Conservation (phyloP, 2,329 filamentous ascomycete species). For the Lojkania enalia region DNA sequence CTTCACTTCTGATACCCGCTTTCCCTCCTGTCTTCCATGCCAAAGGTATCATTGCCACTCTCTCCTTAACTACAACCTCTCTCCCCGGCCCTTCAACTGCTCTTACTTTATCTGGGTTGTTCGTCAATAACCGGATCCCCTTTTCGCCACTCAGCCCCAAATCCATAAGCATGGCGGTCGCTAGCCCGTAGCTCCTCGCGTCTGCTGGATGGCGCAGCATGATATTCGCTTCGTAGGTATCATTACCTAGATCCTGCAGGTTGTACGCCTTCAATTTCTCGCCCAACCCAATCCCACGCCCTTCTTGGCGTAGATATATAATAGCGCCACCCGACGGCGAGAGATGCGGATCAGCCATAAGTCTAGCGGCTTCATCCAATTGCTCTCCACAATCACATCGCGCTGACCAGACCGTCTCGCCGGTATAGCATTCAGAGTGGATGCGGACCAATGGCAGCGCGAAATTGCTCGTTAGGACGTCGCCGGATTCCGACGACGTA, state of each 20-base stretch:
- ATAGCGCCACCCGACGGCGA: conserved; percentile 79
- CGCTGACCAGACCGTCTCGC: conserved; percentile 97
- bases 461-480: conserved; percentile 22
- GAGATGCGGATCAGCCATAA: conserved; percentile 75
- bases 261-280: conserved; percentile 99
- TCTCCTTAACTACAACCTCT: conserved; percentile 83
- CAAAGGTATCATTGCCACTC: conserved; percentile 93
- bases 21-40: conserved; percentile 82
- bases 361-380: conserved; percentile 88
- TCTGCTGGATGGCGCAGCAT: conserved; percentile 90
- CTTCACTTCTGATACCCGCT: conserved; percentile 80
- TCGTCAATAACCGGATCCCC: conserved; percentile 83
- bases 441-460: conserved; percentile 81
- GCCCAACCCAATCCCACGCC: conserved; percentile 88
- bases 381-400: conserved; percentile 98
- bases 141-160: conserved; percentile 70
- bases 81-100: conserved; percentile 90
- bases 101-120: conserved; percentile 95
- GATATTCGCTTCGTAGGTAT: conserved; percentile 95
- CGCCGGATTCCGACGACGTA: conserved; percentile 27
- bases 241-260: conserved; percentile 92
- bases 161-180: conserved; percentile 90
- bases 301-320: conserved; percentile 93
- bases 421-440: conserved; percentile 97
- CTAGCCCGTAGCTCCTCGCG: conserved; percentile 91